Base-by-base conservation (phyloP, 257 asterid species). In the Lycium barbarum region DNA sequence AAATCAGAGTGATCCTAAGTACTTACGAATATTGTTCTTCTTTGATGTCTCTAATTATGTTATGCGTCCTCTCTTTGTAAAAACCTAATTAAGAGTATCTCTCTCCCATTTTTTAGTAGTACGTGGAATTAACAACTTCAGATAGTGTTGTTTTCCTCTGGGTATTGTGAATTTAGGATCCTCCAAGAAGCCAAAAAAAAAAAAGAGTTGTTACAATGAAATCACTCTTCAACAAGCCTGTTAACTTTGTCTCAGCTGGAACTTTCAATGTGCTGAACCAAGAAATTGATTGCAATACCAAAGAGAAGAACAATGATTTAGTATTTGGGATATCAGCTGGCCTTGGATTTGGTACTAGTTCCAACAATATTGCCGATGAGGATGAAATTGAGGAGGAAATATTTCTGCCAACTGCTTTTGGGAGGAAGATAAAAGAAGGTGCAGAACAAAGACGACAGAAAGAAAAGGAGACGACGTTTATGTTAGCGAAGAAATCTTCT, bases 321-420 rank as follows among this genome's bases (percentile, higher is more conserved):
- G 88, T 88, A 7, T 83, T 13, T 53, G 63, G 63, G 61, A 90
- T 85, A 13, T 92, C 86, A 59, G 88, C 89, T 61, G 93, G 93
- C 59, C 87, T 90, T 79, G 95, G 93, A 49, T 89, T 90, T 85
- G 86, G 84, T 86, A 26, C 88, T 17, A 83, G 80, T 45, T 59
- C 93, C 66, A 82, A 47, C n/a, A 43, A 47, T 73, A 49, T 5
- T 43, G 80, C 13, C 18, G 53, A 13, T 40, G 58, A 45, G 2
- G 47, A 47, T 18, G 73, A 74, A 71, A 89, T 82, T 66, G 94
- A 84, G 33, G 93, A 85, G 47, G 89, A 71, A 47, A 90, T 81
- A 6, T 90, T 94, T 71, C 87, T 93, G 86, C 96, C 94, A 33
- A 76, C 91, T 53, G 93, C 94, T 70, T 90, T 95, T 59, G 98